Evolutionary conservation across 1,139 yeast species (phyloP), one percentile per base, ranked within the genome.

Genomic region (Kodamaea derodonti): DNA sequence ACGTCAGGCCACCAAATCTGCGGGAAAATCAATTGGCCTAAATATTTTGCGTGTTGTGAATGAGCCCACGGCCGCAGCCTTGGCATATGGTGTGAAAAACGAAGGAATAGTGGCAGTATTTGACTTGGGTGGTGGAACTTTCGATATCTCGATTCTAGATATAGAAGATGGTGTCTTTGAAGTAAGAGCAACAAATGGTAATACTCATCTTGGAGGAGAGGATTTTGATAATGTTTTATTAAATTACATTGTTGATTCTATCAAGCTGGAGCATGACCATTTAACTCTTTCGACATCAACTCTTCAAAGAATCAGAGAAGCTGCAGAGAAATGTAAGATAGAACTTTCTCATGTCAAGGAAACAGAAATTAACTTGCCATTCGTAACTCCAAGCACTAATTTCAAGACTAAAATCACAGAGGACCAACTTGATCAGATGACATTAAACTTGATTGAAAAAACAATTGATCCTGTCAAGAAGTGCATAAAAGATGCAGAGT

Each of bases 71-170:
- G 90, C 90, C 2, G 90, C 90, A 1, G 87, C 92, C 0, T 66
- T 84, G 48, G 90, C 92, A 4, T 84, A 83, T 54, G 94, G 94
- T 1, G 60, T 83, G 32, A 60, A 63, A 32, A 69, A 72, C 32
- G 80, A 77, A 51, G 88, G 88, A 7, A 55, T 65, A 16, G 73
- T 84, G 28, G 92, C 92, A 0, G 94, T 84, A 10, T 84, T 79
- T 54, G 94, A 84, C 60, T 65, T 84, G 35, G 94, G 94, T 39
- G 94, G 94, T 17, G 94, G 94, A 23, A 84, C 94, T 1, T 84
- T 84, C 62, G 94, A 84, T 56, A 81, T 84, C 20, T 83, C 92
- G 1, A 77, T 84, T 32, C 62, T 84, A 45, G 92, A 84, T 52
- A 83, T 84, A 33, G 92, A 83, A 46, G 84, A 78, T 49, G 90